Evolutionary conservation across 768 basidiomycete species (phyloP), one percentile per base, ranked within the genome.

Genomic region (Rhizopogon vinicolor): DNA sequence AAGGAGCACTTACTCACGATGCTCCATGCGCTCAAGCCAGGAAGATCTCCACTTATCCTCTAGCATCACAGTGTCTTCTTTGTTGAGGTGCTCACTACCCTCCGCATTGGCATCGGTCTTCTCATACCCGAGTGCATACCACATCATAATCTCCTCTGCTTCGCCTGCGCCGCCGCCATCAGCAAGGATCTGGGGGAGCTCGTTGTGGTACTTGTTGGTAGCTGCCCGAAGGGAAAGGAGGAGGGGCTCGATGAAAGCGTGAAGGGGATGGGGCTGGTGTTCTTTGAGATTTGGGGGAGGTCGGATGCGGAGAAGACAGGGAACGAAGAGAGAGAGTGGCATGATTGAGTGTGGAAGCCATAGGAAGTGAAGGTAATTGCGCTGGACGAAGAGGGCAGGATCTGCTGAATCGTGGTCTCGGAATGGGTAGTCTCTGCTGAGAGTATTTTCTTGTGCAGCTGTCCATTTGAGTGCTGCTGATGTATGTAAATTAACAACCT

Each of bases 291-390:
- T 60, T 40, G 60, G 41, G 3, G 72, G 43, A 43, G 67, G 53
- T 41, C 71, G 64, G 14, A 88, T 77, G 62, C 83, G 83, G 60
- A 70, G 72, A 10, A 90, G 60, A 16, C 83, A 78, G 0, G 82
- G 81, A 0, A 84, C 68, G 9, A 92, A 71, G 7, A 83, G 67
- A 9, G 69, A 60, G 0, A 92, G 72, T 8, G 88, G 82, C 85
- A 89, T 85, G 45, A 89, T 80, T 3, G 87, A 86, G 90, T 92
- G 58, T 18, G 40, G 88, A 42, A 90, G 77, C 87, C 88, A 91
- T 7, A 91, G 75, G 60, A 85, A 88, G 61, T 89, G 87, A 44
- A 87, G 78, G 67, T 90, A 91, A 3, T 76, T 83, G n/a, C 84
- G 75, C 3, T 74, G 75, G 22, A 85, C 77, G 62, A 78, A 84